Conservation (phyloP, 1,284 basidiomycete species). For the Leccinum griseonigrum region DNA sequence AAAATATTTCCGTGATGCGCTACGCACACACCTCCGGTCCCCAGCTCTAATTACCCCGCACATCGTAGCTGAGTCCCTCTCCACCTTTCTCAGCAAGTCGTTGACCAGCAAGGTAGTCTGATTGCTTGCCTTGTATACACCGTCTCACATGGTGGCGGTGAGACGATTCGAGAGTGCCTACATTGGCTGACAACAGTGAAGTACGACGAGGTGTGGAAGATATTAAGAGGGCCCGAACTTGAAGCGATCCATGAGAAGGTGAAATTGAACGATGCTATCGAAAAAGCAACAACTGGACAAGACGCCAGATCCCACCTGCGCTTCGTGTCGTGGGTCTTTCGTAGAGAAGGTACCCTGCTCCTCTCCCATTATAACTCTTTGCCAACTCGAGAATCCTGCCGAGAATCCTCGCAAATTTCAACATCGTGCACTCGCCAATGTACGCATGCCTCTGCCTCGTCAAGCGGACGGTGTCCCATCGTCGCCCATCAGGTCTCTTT, state of each 20-base stretch:
- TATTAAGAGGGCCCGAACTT: not conserved
- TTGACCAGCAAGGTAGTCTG: too few species aligned
- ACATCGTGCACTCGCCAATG: constrained; percentile 24
- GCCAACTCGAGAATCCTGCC: constrained; percentile 64
- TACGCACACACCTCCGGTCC: too few species aligned
- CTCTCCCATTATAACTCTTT: not conserved
- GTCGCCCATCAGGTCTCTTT: too few species aligned
- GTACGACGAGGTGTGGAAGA: constrained; percentile 4
- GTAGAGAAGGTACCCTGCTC: constrained; percentile 69
- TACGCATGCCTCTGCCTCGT: too few species aligned
- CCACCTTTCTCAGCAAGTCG: too few species aligned
- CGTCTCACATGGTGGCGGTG: constrained; percentile 9
- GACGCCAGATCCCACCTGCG: constrained; percentile 71
- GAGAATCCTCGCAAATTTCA: constrained; percentile 72
- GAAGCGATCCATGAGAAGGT: constrained; percentile 9
- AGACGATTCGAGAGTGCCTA: constrained; percentile 1
- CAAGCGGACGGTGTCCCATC: too few species aligned
- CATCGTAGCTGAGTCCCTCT: too few species aligned
- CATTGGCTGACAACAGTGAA: constrained; percentile 6
- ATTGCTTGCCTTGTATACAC: too few species aligned
- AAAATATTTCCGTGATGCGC: too few species aligned
- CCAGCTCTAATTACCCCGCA: too few species aligned
- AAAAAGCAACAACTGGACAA: constrained; percentile 30
- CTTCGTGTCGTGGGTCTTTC: constrained; percentile 68
- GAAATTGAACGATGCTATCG: constrained; percentile 9